These are phyloP conservation scores for Antitrichia curtipendula DNA, from an alignment of 225 moss, liverwort and hornwort genomes.

Conservation along the genomic window DNA sequence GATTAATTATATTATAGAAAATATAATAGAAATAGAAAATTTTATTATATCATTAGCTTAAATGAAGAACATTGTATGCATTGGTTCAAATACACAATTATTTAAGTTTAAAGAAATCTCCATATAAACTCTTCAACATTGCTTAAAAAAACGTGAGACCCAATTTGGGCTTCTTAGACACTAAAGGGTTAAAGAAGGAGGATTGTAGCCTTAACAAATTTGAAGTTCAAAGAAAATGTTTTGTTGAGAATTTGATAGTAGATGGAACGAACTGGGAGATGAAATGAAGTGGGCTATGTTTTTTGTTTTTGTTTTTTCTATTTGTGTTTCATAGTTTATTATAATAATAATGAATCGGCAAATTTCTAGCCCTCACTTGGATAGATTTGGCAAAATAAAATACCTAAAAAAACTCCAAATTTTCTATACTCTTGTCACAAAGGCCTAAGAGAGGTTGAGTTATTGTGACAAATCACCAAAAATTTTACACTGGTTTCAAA, in stretches of 20 bases:
- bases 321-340: too few species aligned
- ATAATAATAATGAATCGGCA: background rate
- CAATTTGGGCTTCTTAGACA: too few species aligned
- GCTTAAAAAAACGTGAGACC: too few species aligned
- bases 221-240: background rate
- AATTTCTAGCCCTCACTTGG: fast-evolving
- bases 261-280: fast-evolving
- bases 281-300: too few species aligned
- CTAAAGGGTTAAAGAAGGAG: fast-evolving
- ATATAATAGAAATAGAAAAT: too few species aligned
- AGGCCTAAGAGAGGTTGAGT: fast-evolving
- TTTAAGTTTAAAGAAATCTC: too few species aligned
- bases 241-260: background rate
- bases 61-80: too few species aligned
- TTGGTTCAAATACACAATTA: too few species aligned
- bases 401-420: fast-evolving
- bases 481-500: fast-evolving
- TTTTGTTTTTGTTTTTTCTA: too few species aligned
- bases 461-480: fast-evolving
- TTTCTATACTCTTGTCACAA: background rate
- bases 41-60: too few species aligned
- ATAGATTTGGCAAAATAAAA: background rate
- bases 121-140: too few species aligned
- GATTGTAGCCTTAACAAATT: background rate
- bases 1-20: too few species aligned